phyloP scores from a whole-genome alignment of 2,329 filamentous ascomycete genomes.

The Tolypocladium sp. region DNA sequence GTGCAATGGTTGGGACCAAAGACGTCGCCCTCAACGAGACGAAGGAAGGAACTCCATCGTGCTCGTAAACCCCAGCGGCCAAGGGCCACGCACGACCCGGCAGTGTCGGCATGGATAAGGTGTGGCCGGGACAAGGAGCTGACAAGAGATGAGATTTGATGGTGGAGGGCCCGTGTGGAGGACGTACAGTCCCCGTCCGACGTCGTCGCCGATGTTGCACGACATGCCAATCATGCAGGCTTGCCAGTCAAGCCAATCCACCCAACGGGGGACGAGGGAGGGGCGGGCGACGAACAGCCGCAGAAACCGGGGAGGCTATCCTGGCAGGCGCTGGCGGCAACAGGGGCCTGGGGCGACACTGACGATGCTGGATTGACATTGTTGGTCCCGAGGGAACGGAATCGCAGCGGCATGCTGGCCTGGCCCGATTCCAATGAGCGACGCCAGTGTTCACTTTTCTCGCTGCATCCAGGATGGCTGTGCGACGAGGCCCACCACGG shows the following conservation, averaged over 20 bases:
- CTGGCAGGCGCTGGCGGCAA: background rate
- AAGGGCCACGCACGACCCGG: background rate
- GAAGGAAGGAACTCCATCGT: background rate
- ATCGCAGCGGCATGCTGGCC: background rate
- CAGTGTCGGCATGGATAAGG: slow-evolving; percentile 1
- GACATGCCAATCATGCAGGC: slow-evolving; percentile 2
- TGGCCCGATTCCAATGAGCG: background rate
- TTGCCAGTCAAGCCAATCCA: background rate
- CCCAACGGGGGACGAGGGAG: background rate
- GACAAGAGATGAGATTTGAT: slow-evolving; percentile 8
- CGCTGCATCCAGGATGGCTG: background rate
- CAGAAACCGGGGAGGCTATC: background rate
- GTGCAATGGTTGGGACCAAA: background rate
- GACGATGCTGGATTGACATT: background rate
- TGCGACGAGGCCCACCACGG: background rate
- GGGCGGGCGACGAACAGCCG: slow-evolving; percentile 1
- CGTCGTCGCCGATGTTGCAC: slow-evolving; percentile 7
- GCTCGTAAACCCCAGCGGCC: background rate
- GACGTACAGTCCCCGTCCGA: background rate
- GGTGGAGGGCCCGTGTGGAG: slow-evolving; percentile 5
- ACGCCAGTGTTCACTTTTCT: background rate
- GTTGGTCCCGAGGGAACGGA: slow-evolving; percentile 7
- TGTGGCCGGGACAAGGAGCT: slow-evolving; percentile 1
- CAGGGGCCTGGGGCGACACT: background rate
- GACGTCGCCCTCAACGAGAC: background rate